These are phyloP conservation scores for Colletotrichum siamense DNA, from an alignment of 2,329 filamentous ascomycete genomes.

Conservation along the genomic window DNA sequence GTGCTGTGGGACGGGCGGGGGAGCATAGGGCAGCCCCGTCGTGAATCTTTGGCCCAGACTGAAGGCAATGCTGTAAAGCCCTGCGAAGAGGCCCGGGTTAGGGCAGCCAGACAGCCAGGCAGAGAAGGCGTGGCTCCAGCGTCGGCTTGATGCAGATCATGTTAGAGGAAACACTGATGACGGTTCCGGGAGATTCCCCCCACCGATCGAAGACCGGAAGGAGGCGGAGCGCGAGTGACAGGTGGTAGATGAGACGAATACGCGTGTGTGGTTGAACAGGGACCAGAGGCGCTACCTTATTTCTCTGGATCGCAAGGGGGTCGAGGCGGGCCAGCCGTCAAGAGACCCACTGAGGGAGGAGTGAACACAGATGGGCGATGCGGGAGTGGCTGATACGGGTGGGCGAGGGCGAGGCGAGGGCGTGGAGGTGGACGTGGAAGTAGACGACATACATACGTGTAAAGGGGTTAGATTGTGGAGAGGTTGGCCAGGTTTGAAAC, in stretches of 20 bases:
- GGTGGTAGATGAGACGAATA: constrained; percentile 29
- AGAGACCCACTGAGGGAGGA: neutral
- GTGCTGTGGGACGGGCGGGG: neutral
- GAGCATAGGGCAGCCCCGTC: neutral
- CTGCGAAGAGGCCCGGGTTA: neutral
- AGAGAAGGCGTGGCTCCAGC: neutral
- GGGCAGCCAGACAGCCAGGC: neutral
- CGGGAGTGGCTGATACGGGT: neutral
- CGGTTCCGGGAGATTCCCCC: constrained; percentile 20
- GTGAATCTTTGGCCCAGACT: neutral
- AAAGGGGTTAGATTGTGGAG: constrained; percentile 9
- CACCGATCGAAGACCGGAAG: constrained; percentile 29
- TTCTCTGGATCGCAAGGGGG: constrained; percentile 8
- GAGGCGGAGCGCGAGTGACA: constrained; percentile 26
- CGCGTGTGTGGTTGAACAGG: constrained; percentile 6
- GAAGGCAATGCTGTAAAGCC: neutral
- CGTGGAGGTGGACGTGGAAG: neutral
- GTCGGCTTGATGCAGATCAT: constrained; percentile 22
- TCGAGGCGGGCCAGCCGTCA: neutral
- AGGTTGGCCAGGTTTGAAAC: constrained; percentile 8
- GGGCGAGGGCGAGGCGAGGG: neutral
- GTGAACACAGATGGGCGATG: neutral
- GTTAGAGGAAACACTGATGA: constrained; percentile 27
- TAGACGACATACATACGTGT: neutral
- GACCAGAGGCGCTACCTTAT: constrained; percentile 18